phyloP scores from a whole-genome alignment of 192 early-diverging fungal species.

The Coemansia sp. region DNA sequence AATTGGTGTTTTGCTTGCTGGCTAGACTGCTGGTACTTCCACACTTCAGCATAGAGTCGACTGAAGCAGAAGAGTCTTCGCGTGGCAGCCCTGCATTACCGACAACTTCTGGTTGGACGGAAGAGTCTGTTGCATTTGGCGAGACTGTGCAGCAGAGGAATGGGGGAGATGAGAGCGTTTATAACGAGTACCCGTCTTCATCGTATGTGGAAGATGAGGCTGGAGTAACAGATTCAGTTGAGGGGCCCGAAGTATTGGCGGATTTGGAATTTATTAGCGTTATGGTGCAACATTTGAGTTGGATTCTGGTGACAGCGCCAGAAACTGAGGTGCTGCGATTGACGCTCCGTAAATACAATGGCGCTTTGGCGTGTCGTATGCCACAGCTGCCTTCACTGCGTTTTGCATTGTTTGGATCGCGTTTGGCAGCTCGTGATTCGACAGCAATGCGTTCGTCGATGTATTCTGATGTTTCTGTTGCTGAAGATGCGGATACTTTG shows the following conservation, averaged over 20 bases:
- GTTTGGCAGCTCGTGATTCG: neutral
- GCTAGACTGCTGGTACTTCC: conserved; percentile 78
- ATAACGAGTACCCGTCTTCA: conserved; percentile 3
- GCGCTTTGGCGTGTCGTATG: conserved; percentile 33
- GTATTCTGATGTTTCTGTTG: conserved; percentile 7
- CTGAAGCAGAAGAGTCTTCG: neutral
- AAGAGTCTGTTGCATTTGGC: too few species aligned
- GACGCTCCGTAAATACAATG: conserved; percentile 77
- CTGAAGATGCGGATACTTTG: neutral
- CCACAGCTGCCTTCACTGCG: conserved; percentile 15
- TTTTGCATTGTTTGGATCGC: conserved; percentile 2
- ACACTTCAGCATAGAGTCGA: conserved; percentile 15
- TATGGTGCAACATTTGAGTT: conserved; percentile 98
- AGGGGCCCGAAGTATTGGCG: neutral
- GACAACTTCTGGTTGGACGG: too few species aligned
- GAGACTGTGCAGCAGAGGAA: too few species aligned
- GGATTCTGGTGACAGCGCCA: conserved; percentile 92
- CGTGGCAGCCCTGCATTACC: neutral
- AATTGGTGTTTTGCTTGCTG: conserved; percentile 85
- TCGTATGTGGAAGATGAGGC: neutral
- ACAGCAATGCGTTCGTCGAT: neutral
- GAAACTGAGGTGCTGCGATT: conserved; percentile 82
- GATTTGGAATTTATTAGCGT: conserved; percentile 85
- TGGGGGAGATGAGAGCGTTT: too few species aligned
- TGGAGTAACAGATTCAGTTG: neutral